These are phyloP conservation scores for Aquilaria malaccensis DNA, from an alignment of 345 rosid species.

Conservation along the genomic window DNA sequence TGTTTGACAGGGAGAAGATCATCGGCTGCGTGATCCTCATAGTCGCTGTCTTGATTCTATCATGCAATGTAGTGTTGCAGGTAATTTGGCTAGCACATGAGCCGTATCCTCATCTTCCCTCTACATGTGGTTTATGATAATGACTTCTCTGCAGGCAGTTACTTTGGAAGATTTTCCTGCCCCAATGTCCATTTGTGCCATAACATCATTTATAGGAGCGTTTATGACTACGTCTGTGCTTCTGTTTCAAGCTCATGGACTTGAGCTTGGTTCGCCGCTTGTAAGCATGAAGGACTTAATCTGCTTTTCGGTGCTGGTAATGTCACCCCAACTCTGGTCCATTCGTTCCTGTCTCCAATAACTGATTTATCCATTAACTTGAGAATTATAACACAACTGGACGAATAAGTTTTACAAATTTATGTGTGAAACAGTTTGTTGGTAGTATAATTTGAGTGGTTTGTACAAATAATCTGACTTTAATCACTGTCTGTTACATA, in stretches of 20 bases:
- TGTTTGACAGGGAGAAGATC: constrained; percentile 51
- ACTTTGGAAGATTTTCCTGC: constrained; percentile 76
- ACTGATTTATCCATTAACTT: too few species aligned
- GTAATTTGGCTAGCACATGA: constrained; percentile 16
- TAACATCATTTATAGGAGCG: constrained; percentile 68
- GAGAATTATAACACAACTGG: too few species aligned
- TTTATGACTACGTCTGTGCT: constrained; percentile 42
- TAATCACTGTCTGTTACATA: background rate
- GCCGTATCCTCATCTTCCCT: background rate
- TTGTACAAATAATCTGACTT: too few species aligned
- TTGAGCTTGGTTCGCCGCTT: constrained; percentile 33
- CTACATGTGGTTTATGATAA: background rate
- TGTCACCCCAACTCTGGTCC: background rate
- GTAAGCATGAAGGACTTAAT: constrained; percentile 29
- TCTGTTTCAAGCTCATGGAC: constrained; percentile 29
- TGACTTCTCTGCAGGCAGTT: constrained; percentile 37
- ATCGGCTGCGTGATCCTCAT: constrained; percentile 69
- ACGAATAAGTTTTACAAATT: too few species aligned
- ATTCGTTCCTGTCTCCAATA: background rate
- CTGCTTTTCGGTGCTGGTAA: constrained; percentile 54
- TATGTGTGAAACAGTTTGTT: too few species aligned
- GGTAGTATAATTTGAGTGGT: too few species aligned
- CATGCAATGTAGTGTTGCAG: constrained; percentile 72
- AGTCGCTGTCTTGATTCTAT: constrained; percentile 57
- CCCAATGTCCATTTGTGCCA: constrained; percentile 73